Evolutionary conservation across 2,329 filamentous ascomycete genomes (phyloP), one percentile per base, ranked within the genome.

Genomic region (Fusarium concolor): DNA sequence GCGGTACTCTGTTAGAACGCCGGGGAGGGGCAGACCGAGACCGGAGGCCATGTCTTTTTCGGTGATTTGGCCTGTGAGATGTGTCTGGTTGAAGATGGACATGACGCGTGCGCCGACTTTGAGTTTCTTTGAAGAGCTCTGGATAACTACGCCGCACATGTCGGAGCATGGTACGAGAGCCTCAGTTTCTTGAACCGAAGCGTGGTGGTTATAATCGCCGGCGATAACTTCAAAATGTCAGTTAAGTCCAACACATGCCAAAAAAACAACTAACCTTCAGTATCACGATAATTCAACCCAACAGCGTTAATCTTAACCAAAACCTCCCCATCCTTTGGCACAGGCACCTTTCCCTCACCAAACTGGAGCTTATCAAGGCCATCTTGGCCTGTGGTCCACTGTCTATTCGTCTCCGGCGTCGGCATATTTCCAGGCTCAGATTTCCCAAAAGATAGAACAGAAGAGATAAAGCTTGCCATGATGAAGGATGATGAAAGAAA

Each of bases 191-290:
- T 76, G 62, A 44, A 87, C 78, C 6, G 83, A 82, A 69, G 85
- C 83, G 79, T 92, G 88, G 77, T 92, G 89, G 74, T 82, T 87
- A 79, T 92, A 92, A 14, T 87, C 80, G 29, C 90, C 90, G 80
- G 85, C 89, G 72, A 82, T 83, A 20, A 92, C 90, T 90, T 60
- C 2, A 5, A 5, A 15, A 15, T 14, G 17, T 56, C 29, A 67
- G 58, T 29, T 5, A 12, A 29, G 17, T 3, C 3, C 20, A 12
- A 17, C 10, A 8, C 22, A n/a, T 4, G 17, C 12, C 5, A 14
- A 39, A n/a, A 2, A 9, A 10, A 20, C 5, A 33, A 68, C 74
- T 47, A 54, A 83, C 83, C 83, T 71, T 85, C 82, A 1, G 81
- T 82, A 64, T 86, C 84, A 6, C 84, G 82, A 43, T 81, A 84